Percentiles rank a stretch among this genome's conserved stretches.
Conservation (phyloP, 192 early-diverging fungal species). For the Jimgerdemannia flammicorona region DNA sequence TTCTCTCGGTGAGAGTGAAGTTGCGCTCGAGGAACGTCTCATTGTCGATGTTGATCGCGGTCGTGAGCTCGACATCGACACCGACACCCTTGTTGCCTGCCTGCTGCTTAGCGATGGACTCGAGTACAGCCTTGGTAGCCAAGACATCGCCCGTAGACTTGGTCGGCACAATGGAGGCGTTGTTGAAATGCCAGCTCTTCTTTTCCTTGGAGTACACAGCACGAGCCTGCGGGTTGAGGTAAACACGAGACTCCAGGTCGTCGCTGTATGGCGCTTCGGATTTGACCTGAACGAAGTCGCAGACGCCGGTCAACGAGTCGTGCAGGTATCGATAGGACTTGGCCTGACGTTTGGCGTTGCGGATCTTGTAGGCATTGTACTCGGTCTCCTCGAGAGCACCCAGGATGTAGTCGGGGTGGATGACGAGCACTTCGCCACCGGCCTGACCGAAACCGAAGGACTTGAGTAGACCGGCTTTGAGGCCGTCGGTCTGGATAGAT, state of each 20-base stretch:
- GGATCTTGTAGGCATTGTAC: conserved; percentile 67
- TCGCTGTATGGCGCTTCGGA: conserved; percentile 79
- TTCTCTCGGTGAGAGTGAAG: conserved; percentile 77
- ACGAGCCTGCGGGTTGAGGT: conserved; percentile 84
- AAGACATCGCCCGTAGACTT: conserved; percentile 39
- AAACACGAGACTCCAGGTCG: conserved; percentile 74
- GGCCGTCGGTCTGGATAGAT: conserved; percentile 84
- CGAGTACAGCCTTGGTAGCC: conserved; percentile 51
- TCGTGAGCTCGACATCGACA: conserved; percentile 87
- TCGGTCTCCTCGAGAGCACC: conserved; percentile 65
- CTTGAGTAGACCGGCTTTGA: conserved; percentile 90
- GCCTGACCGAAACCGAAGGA: conserved; percentile 96
- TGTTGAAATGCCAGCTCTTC: conserved; percentile 66
- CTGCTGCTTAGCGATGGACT: conserved; percentile 41
- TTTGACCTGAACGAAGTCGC: conserved; percentile 86
- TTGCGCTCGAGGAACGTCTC: conserved; percentile 86
- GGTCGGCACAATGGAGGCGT: conserved; percentile 36
- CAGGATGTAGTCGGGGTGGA: conserved; percentile 86
- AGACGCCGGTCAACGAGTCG: conserved; percentile 78
- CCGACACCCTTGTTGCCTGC: conserved; percentile 58
- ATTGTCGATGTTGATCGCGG: conserved; percentile 80
- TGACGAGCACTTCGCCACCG: conserved; percentile 81
- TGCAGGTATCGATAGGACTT: conserved; percentile 88
- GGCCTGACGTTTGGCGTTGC: conserved; percentile 68
- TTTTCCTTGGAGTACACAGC: conserved; percentile 71